A percentile compares a stretch with the other conserved stretches of the same genome.
Conservation (phyloP, 192 early-diverging fungal genomes). For the Coemansia sp. region DNA sequence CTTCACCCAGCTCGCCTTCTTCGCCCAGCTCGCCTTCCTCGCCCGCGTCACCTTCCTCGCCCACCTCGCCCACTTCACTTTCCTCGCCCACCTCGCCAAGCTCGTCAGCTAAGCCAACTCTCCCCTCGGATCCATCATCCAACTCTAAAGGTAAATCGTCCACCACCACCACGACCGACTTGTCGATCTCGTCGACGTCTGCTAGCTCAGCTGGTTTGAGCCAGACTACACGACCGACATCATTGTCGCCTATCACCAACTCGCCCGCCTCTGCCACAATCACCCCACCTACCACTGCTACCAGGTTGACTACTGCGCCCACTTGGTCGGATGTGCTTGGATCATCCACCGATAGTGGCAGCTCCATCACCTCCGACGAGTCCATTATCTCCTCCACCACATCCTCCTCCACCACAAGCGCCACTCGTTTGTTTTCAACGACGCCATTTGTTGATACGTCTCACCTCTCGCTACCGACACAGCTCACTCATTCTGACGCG, state of each 20-base stretch:
- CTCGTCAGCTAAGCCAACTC: background rate
- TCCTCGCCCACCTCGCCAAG: background rate
- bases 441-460: background rate
- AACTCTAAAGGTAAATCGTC: conserved; percentile 18
- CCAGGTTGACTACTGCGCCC: background rate
- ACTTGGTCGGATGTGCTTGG: background rate
- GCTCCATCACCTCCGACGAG: background rate
- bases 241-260: background rate
- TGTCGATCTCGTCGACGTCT: background rate
- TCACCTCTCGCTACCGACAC: background rate
- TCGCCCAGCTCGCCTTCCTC: background rate
- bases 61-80: background rate
- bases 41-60: background rate
- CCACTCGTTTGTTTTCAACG: background rate
- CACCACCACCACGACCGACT: conserved; percentile 9
- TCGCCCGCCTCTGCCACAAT: background rate
- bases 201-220: conserved; percentile 2
- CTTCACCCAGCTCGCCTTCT: background rate
- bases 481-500: background rate
- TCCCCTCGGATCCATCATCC: background rate
- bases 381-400: background rate
- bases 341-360: background rate
- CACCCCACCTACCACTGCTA: background rate
- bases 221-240: background rate
- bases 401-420: background rate